Evolutionary conservation across 2,329 filamentous ascomycete genomes (phyloP).

Genomic region (Epichloe hybrida): DNA sequence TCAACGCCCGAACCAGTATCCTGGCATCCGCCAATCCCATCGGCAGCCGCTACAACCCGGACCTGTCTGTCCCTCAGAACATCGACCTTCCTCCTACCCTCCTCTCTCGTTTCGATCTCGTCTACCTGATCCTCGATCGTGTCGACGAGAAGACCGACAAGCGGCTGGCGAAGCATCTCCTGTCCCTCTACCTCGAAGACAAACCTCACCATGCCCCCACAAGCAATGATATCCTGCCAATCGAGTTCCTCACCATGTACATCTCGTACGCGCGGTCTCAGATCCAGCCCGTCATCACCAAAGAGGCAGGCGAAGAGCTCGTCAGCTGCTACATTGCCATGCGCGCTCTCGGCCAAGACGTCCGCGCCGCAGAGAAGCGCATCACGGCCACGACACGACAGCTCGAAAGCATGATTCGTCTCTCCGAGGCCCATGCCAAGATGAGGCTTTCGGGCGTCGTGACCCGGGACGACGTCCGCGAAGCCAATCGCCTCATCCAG

Average conservation of each 20-base stretch:
- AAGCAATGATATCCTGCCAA: slow-evolving; percentile 65
- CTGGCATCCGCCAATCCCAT: slow-evolving; percentile 96
- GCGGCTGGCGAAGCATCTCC: slow-evolving; percentile 76
- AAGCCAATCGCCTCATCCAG: slow-evolving; percentile 87
- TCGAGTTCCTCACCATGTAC: slow-evolving; percentile 92
- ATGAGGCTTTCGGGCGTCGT: slow-evolving; percentile 78
- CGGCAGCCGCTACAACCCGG: slow-evolving; percentile 93
- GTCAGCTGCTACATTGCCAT: slow-evolving; percentile 84
- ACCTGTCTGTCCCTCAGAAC: slow-evolving; percentile 90
- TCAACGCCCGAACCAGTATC: slow-evolving; percentile 92
- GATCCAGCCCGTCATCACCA: slow-evolving; percentile 70
- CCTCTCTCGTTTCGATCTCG: slow-evolving; percentile 88
- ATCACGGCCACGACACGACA: slow-evolving; percentile 97
- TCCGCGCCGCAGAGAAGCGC: slow-evolving; percentile 79
- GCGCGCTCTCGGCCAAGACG: slow-evolving; percentile 81
- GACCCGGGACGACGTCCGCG: slow-evolving; percentile 67
- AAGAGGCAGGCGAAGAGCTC: slow-evolving; percentile 69
- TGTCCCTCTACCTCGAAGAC: slow-evolving; percentile 95
- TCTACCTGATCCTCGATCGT: slow-evolving; percentile 90
- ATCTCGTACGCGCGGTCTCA: slow-evolving; percentile 90
- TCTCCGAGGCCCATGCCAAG: slow-evolving; percentile 91
- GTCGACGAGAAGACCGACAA: slow-evolving; percentile 85
- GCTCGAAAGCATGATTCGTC: slow-evolving; percentile 95
- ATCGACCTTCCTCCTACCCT: slow-evolving; percentile 94
- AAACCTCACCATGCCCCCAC: slow-evolving; percentile 71